A percentile compares a stretch with the other conserved stretches of the same genome.
Conservation (phyloP, 2,329 filamentous ascomycete genomes). For the Apiospora hydei region DNA sequence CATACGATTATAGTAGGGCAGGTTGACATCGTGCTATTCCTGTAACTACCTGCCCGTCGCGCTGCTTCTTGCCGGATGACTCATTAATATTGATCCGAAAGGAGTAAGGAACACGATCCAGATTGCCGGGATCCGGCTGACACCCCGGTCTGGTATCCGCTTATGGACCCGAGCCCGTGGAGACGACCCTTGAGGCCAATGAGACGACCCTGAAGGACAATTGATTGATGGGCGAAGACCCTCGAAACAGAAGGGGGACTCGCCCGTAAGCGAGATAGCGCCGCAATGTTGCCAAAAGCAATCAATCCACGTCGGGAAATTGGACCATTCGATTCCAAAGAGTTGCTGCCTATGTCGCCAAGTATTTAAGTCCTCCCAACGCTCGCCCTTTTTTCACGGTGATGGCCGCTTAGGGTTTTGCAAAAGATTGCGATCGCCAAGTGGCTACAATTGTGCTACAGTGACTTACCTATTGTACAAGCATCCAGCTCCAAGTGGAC, state of each 20-base stretch:
- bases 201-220: not conserved
- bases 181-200: not conserved
- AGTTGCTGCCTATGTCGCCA: not conserved
- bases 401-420: too few relatives aligned
- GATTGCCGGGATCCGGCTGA: not conserved
- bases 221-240: too few relatives aligned
- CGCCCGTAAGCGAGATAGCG: not conserved
- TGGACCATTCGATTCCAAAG: not conserved
- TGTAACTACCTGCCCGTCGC: not conserved
- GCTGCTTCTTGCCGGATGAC: not conserved
- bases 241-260: not conserved
- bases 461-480: too few relatives aligned
- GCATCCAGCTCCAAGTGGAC: not conserved
- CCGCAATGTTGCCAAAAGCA: not conserved
- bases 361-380: not conserved
- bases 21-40: not conserved
- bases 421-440: not conserved
- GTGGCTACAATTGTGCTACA: not conserved
- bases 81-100: not conserved
- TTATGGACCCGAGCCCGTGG: not conserved
- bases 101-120: not conserved
- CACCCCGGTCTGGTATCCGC: not conserved
- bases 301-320: not conserved
- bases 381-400: not conserved
- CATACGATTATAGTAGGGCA: not conserved